Percentiles rank a stretch among this genome's conserved stretches.
phyloP scores from a whole-genome alignment of 2,329 filamentous ascomycete species.

The Dactylellina leptospora region DNA sequence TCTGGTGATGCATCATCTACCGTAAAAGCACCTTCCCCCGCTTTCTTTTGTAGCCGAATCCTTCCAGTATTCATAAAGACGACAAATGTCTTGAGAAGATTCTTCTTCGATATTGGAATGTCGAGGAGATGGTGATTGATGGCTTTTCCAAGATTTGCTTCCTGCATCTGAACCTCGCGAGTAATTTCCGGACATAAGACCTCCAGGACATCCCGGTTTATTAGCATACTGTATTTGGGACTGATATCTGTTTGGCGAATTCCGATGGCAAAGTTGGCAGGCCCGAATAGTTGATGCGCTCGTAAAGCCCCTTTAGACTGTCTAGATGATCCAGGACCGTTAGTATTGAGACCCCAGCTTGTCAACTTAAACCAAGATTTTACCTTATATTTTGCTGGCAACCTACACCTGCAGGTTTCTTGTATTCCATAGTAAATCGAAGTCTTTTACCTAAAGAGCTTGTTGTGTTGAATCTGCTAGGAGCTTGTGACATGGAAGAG shows the following conservation, averaged over 20 bases:
- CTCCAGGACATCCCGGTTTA: constrained; percentile 8
- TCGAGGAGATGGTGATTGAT: neutral
- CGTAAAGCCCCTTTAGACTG: too few relatives aligned
- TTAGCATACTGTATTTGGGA: neutral
- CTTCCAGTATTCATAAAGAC: constrained; percentile 15
- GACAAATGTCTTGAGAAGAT: neutral
- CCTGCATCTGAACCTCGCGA: neutral
- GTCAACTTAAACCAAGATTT: too few relatives aligned
- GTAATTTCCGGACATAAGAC: neutral
- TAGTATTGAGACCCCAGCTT: too few relatives aligned
- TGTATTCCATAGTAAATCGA: too few relatives aligned
- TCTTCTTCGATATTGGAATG: neutral
- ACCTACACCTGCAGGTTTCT: too few relatives aligned
- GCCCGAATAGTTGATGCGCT: too few relatives aligned
- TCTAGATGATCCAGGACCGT: too few relatives aligned
- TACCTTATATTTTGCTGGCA: too few relatives aligned
- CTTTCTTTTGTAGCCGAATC: neutral
- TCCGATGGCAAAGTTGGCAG: constrained; percentile 10
- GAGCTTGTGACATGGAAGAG: too few relatives aligned
- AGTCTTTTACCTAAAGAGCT: too few relatives aligned
- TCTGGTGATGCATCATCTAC: neutral
- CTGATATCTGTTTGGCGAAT: neutral
- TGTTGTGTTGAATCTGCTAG: too few relatives aligned
- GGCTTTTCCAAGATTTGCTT: neutral
- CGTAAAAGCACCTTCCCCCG: neutral